Percentiles rank a stretch among this genome's conserved stretches.
phyloP scores from a whole-genome alignment of 2,329 filamentous ascomycete species.

The Bimuria novae-zelandiae region DNA sequence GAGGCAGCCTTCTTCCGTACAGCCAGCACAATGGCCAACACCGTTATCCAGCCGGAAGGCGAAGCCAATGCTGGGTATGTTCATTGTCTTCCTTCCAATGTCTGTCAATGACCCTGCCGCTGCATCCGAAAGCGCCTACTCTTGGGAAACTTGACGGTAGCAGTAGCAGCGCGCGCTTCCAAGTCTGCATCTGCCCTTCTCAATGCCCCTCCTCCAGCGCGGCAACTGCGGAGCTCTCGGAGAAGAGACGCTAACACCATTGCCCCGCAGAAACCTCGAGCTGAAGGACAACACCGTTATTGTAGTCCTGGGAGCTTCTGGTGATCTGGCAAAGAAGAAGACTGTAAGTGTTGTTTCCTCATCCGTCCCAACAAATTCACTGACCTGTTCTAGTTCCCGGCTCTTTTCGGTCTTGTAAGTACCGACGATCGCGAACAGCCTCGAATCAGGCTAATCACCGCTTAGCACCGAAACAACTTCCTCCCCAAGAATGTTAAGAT shows the following conservation, averaged over 20 bases:
- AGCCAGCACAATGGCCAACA: constrained; percentile 52
- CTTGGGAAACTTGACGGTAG: background rate
- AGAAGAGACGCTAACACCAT: constrained; percentile 34
- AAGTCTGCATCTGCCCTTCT: background rate
- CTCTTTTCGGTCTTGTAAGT: constrained; percentile 94
- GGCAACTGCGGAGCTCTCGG: constrained; percentile 10
- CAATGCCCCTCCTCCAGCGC: constrained; percentile 14
- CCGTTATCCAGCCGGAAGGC: constrained; percentile 53
- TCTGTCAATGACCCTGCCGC: background rate
- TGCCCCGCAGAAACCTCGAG: constrained; percentile 74
- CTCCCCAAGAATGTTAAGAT: constrained; percentile 95
- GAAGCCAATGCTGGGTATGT: constrained; percentile 55
- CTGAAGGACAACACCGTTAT: constrained; percentile 98
- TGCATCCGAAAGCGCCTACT: background rate
- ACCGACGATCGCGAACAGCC: constrained; percentile 13
- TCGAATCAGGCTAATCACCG: constrained; percentile 26
- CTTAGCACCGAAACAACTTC: constrained; percentile 96
- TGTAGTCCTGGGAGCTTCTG: constrained; percentile 93
- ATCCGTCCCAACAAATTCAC: constrained; percentile 17
- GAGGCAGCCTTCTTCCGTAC: constrained; percentile 23
- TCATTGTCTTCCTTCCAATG: constrained; percentile 2
- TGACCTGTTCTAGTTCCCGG: constrained; percentile 74
- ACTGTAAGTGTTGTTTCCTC: constrained; percentile 65
- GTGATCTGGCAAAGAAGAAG: constrained; percentile 99
- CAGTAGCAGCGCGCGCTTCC: background rate